Evolutionary conservation across 441 rosid genomes (phyloP), one percentile per base, ranked within the genome.

Genomic region (Gossypium aridum): DNA sequence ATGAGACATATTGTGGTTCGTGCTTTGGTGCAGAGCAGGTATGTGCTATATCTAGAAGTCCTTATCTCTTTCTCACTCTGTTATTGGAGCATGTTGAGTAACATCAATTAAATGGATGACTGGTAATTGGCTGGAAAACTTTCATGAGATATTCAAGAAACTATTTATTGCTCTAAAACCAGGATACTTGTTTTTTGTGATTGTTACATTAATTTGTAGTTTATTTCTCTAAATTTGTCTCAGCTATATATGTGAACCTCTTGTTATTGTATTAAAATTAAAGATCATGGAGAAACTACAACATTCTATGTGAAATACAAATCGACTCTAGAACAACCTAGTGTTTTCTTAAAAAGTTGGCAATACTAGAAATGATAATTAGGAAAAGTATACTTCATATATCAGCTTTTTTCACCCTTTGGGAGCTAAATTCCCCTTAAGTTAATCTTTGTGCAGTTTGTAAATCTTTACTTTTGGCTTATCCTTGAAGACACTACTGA

Each of bases 1-100:
- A 96, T 77, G 98, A 96, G 80, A 92, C 96, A 23, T 96, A 91
- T 64, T 93, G 99, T 80, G 98, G 98, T 70, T 93, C 98, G 19
- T 96, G 98, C 80, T 96, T 80, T 80, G 98, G 99, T 85, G 97
- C 99, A 19, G 98, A 96, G 86, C 16, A 80, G 60, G 98, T 90
- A 89, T 26, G 59, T 10, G 64, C 26, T 59, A 70, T 26, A 70
- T 64, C 59, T 73, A 0, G 25, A 26, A 53, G 0, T 6, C 54
- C 54, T 56, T 25, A 7, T 4, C 25, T 61, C 4, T 25, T 4
- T 4, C 25, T 61, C 4, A 47, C 49, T 31, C 8, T 61, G 61
- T 63, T 16, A 45, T 19, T 43, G 31, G 68, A 51, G 47, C 67
- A 68, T 66, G 49, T 63, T 43, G 37, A 8, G 39, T 71, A 53